A percentile compares a stretch with the other conserved stretches of the same genome.
Conservation (phyloP, 192 early-diverging fungal species). For the Radiomyces spectabilis region DNA sequence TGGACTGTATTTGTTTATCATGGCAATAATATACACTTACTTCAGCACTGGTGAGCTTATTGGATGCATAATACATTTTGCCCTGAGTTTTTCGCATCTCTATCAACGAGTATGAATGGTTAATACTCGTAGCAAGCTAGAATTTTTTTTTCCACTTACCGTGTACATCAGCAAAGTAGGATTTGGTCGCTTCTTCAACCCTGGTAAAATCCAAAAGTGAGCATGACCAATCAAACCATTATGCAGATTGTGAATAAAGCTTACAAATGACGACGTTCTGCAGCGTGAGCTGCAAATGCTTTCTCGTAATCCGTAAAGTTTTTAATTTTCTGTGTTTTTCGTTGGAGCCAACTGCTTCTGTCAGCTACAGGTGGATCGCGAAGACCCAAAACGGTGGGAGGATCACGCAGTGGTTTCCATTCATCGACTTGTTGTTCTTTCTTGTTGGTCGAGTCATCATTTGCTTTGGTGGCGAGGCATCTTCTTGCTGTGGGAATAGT, state of each 20-base stretch:
- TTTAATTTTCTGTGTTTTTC: conserved; percentile 29
- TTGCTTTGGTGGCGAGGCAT: too few species aligned
- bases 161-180: conserved; percentile 22
- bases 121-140: neutral
- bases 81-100: conserved; percentile 39
- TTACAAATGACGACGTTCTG: conserved; percentile 43
- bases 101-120: neutral
- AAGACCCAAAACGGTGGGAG: conserved; percentile 20
- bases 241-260: neutral
- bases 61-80: conserved; percentile 40
- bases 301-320: conserved; percentile 43
- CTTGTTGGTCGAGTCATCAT: too few species aligned
- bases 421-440: too few species aligned
- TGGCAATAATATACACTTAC: conserved; percentile 13
- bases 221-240: neutral
- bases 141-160: conserved; percentile 1
- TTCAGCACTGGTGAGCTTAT: conserved; percentile 34
- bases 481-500: too few species aligned
- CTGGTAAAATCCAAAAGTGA: conserved; percentile 4
- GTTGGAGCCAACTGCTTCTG: conserved; percentile 11
- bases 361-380: conserved; percentile 20
- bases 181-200: conserved; percentile 20
- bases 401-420: conserved; percentile 11
- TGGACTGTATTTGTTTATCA: too few species aligned
- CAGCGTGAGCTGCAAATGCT: conserved; percentile 32